Percentiles rank a stretch among this genome's conserved stretches.
These are phyloP conservation scores for Albugo candida DNA, from an alignment of 352 stramenopile species.

Conservation along the genomic window DNA sequence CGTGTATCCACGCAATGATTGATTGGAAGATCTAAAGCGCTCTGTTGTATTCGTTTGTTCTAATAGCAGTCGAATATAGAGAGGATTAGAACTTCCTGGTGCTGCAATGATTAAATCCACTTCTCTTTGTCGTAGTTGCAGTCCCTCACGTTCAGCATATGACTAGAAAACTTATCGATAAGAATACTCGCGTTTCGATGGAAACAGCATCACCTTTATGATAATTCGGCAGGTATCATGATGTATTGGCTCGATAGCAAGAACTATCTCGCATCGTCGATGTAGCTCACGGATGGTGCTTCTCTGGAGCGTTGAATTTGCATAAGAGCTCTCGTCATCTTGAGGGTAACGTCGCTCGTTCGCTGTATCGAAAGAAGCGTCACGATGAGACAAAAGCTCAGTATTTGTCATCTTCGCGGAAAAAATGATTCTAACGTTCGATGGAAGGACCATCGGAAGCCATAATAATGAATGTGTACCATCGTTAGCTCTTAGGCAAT, in stretches of 20 bases:
- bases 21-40: constrained; percentile 18
- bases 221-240: constrained; percentile 38
- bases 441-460: constrained; percentile 48
- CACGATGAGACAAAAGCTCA: constrained; percentile 17
- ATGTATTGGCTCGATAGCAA: constrained; percentile 51
- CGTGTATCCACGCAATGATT: background rate
- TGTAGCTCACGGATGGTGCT: constrained; percentile 54
- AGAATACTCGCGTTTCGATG: background rate
- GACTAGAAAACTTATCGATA: constrained; percentile 7
- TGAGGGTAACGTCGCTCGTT: too few species aligned
- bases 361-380: background rate
- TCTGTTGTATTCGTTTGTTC: constrained; percentile 18
- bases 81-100: constrained; percentile 38
- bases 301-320: constrained; percentile 11
- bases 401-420: constrained; percentile 35
- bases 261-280: constrained; percentile 30
- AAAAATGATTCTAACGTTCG: constrained; percentile 49
- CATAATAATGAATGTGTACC: constrained; percentile 71
- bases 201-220: constrained; percentile 16
- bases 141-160: constrained; percentile 9
- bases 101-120: constrained; percentile 21
- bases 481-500: constrained; percentile 61
- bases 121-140: constrained; percentile 9
- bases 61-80: constrained; percentile 45
- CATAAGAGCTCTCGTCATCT: too few species aligned